Evolutionary conservation across 2,329 filamentous ascomycete genomes (phyloP).

Genomic region (Colletotrichum musicola): DNA sequence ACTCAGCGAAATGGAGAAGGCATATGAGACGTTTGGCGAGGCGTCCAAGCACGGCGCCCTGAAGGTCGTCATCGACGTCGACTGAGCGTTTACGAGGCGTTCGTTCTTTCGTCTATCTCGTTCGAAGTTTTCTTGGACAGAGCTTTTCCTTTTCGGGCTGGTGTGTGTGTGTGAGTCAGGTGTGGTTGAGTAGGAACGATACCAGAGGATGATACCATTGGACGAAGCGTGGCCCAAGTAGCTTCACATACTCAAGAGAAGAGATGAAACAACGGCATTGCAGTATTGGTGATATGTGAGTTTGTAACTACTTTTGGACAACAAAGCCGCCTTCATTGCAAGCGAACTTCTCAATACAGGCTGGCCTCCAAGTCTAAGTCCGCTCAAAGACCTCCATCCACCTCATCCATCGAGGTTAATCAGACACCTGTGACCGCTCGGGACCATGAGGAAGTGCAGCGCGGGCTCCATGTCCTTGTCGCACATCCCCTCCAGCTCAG

Average conservation of each 20-base stretch:
- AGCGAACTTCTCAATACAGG: not conserved
- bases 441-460: constrained; percentile 50
- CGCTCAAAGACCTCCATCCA: not conserved
- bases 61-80: constrained; percentile 57
- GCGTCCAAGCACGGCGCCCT: constrained; percentile 57
- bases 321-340: no score
- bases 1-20: constrained; percentile 57
- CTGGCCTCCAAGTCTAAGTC: not conserved
- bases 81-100: not conserved
- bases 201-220: not conserved
- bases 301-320: no score
- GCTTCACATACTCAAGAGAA: no score
- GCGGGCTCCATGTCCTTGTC: constrained; percentile 52
- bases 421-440: constrained; percentile 49
- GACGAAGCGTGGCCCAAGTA: no score
- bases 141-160: not conserved
- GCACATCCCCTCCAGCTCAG: constrained; percentile 48
- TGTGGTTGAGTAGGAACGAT: not conserved
- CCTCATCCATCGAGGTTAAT: constrained; percentile 28
- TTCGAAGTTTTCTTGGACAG: not conserved
- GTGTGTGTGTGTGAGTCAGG: not conserved
- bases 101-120: not conserved
- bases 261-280: no score
- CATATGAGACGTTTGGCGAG: constrained; percentile 57
- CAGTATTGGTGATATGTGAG: no score